Conservation (phyloP, 257 asterid species). For the Solanum chaucha region DNA sequence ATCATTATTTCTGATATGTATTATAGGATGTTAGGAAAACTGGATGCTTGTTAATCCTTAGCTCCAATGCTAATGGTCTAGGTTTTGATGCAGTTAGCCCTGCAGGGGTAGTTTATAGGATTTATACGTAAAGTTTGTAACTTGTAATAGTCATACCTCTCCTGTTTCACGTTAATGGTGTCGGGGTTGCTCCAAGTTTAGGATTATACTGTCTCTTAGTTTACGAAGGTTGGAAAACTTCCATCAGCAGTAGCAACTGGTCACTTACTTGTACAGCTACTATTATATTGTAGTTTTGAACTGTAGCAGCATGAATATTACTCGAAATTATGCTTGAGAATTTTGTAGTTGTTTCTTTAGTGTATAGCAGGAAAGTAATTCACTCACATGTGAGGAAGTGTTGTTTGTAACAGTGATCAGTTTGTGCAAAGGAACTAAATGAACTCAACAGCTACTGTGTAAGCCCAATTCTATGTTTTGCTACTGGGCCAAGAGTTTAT, state of each 20-base stretch:
- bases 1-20: slow-evolving; percentile 16
- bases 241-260: background rate
- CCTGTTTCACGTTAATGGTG: background rate
- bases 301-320: background rate
- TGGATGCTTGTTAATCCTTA: background rate
- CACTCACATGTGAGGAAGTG: background rate
- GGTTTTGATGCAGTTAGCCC: background rate
- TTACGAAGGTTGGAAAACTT: background rate
- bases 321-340: background rate
- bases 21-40: slow-evolving; percentile 4
- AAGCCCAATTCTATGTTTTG: background rate
- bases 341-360: background rate
- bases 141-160: background rate
- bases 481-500: background rate
- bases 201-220: background rate
- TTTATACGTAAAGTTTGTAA: background rate
- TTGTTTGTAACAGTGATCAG: background rate
- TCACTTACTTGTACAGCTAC: background rate
- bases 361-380: background rate
- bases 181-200: background rate
- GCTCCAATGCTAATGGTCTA: background rate
- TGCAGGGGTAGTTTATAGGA: background rate
- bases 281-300: background rate
- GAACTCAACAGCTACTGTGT: background rate
- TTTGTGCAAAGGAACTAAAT: background rate